These are phyloP conservation scores for Populus hybrid DNA, from an alignment of 441 rosid species.

Conservation along the genomic window DNA sequence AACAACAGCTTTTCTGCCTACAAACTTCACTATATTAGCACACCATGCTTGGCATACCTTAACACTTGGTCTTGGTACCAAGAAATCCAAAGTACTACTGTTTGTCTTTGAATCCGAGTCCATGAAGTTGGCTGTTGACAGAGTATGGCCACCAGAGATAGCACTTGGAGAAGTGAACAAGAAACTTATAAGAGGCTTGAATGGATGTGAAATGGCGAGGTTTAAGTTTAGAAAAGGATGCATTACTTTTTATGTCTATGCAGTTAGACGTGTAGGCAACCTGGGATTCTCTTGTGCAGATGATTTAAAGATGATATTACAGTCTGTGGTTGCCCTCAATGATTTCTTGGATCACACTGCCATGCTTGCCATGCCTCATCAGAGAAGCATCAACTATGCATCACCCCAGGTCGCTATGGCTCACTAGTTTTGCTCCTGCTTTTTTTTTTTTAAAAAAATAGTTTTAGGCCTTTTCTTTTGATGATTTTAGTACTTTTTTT, in stretches of 20 bases:
- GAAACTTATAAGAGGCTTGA: constrained; percentile 63
- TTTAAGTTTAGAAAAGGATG: constrained; percentile 95
- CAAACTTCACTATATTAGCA: constrained; percentile 88
- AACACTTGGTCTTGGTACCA: constrained; percentile 84
- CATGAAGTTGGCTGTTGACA: constrained; percentile 50
- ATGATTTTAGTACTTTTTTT: background rate
- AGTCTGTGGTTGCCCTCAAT: constrained; percentile 80
- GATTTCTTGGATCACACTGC: constrained; percentile 97
- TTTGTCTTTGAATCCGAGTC: constrained; percentile 81
- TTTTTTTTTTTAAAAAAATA: background rate
- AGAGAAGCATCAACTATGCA: constrained; percentile 61
- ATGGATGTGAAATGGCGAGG: constrained; percentile 80
- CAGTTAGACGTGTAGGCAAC: constrained; percentile 53
- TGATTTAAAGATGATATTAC: constrained; percentile 66
- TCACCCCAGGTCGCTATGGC: constrained; percentile 64
- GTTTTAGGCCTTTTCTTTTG: background rate
- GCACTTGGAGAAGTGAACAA: constrained; percentile 87
- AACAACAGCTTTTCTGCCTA: constrained; percentile 77
- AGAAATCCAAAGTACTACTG: constrained; percentile 65
- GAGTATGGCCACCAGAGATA: constrained; percentile 79
- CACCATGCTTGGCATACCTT: constrained; percentile 98
- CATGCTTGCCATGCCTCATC: constrained; percentile 90
- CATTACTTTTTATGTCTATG: constrained; percentile 86
- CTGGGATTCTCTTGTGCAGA: constrained; percentile 65
- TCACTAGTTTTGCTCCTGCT: constrained; percentile 36